Conservation (phyloP, 2,329 filamentous ascomycete genomes). For the Simplicillium aogashimaense region DNA sequence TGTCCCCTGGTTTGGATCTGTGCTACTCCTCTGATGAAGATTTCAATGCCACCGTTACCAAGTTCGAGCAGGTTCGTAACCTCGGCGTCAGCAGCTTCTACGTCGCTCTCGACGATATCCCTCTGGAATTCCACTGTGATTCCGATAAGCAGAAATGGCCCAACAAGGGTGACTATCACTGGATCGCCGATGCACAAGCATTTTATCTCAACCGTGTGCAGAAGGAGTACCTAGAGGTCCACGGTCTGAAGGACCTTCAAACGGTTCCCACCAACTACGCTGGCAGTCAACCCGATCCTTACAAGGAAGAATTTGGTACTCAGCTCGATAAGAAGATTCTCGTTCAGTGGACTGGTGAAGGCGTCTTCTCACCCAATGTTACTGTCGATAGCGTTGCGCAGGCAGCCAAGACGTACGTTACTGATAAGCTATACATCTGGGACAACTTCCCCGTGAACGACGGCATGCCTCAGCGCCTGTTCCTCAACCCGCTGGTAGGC, state of each 20-base stretch:
- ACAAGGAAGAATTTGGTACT: constrained; percentile 8
- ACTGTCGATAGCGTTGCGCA: constrained; percentile 7
- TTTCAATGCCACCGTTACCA: constrained; percentile 7
- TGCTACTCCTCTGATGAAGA: constrained; percentile 9
- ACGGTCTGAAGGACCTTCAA: constrained; percentile 6
- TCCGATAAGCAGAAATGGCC: constrained; percentile 5
- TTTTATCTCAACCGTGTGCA: constrained; percentile 9
- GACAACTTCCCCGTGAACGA: constrained; percentile 11
- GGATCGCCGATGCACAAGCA: constrained; percentile 5
- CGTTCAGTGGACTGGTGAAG: constrained; percentile 9
- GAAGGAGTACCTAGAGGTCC: constrained; percentile 6
- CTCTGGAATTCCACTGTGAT: constrained; percentile 7
- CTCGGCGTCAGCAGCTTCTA: constrained; percentile 10
- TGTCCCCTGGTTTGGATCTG: constrained; percentile 8
- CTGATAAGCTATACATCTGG: constrained; percentile 9
- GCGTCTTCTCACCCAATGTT: constrained; percentile 7
- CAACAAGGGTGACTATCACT: constrained; percentile 2
- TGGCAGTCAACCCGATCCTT: constrained; percentile 5
- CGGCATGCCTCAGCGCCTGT: constrained; percentile 5
- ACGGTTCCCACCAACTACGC: constrained; percentile 9
- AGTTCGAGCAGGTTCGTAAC: constrained; percentile 8
- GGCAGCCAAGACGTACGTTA: constrained; percentile 6
- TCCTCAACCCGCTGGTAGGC: constrained; percentile 7
- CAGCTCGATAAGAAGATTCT: constrained; percentile 6
- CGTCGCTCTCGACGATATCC: constrained; percentile 9